Evolutionary conservation across 1,139 yeast species (phyloP).

Genomic region (Candida freyschussii): DNA sequence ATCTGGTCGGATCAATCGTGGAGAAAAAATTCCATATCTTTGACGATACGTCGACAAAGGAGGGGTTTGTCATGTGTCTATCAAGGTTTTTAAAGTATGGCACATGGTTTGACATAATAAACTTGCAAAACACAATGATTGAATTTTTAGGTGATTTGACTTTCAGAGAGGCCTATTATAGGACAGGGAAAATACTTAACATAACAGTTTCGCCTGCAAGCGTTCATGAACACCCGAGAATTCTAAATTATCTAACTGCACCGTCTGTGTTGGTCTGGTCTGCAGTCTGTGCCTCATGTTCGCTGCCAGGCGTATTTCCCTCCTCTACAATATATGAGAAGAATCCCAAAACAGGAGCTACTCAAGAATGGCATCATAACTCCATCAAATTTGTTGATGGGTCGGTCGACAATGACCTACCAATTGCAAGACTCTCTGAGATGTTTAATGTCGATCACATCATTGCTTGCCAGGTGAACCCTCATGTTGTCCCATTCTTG

Average conservation of each 20-base stretch:
- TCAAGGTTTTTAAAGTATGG: conserved; percentile 50
- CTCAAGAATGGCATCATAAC: conserved; percentile 69
- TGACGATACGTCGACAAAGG: conserved; percentile 35
- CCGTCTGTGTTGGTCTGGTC: conserved; percentile 95
- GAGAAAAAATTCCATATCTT: conserved; percentile 68
- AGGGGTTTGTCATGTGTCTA: conserved; percentile 43
- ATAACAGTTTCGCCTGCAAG: conserved; percentile 88
- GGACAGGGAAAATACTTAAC: conserved; percentile 80
- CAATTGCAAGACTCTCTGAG: conserved; percentile 83
- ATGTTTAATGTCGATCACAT: conserved; percentile 97
- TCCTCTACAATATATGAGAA: conserved; percentile 83
- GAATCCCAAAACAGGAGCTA: conserved; percentile 58
- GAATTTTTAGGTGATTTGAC: conserved; percentile 87
- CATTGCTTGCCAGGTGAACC: conserved; percentile 94
- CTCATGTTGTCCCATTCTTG: conserved; percentile 88
- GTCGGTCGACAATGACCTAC: conserved; percentile 90
- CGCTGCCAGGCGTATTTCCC: conserved; percentile 88
- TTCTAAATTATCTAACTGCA: conserved; percentile 85
- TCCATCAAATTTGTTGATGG: conserved; percentile 90
- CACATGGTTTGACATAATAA: conserved; percentile 78
- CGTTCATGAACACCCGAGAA: conserved; percentile 72
- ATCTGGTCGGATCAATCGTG: conserved; percentile 49
- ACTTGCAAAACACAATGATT: conserved; percentile 68
- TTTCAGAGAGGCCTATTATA: conserved; percentile 87
- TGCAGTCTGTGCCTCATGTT: conserved; percentile 95